A percentile compares a stretch with the other conserved stretches of the same genome.
Conservation (phyloP, 805 yeast genomes). For the Metschnikowia peoriensis region DNA sequence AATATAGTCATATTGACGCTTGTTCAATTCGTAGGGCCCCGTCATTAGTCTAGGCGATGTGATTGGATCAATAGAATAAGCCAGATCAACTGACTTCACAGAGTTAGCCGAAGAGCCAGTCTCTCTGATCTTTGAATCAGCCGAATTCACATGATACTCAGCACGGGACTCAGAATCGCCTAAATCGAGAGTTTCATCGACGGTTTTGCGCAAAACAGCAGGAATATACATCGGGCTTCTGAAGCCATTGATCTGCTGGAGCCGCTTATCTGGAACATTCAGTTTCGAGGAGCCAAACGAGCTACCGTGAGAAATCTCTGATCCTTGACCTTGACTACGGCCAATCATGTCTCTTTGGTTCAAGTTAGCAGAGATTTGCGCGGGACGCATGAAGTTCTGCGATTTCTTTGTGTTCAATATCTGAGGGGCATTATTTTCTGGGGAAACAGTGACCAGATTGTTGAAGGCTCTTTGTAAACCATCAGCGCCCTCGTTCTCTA, state of each 20-base stretch:
- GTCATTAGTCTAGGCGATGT: constrained; percentile 13
- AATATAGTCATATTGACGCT: constrained; percentile 27
- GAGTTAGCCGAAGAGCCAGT: constrained; percentile 21
- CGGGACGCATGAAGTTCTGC: constrained; percentile 2
- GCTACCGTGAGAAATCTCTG: constrained; percentile 5
- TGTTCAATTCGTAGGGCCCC: constrained; percentile 14
- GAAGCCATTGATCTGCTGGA: constrained; percentile 75
- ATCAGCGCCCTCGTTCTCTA: neutral
- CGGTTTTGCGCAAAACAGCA: constrained; percentile 67
- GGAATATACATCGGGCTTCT: constrained; percentile 88
- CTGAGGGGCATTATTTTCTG: neutral
- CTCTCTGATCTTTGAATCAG: neutral
- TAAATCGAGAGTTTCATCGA: constrained; percentile 14
- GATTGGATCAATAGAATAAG: constrained; percentile 27
- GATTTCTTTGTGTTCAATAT: neutral
- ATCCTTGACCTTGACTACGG: neutral
- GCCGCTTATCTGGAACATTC: constrained; percentile 23
- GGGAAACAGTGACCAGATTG: neutral
- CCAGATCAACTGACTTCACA: constrained; percentile 33
- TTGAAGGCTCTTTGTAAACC: neutral
- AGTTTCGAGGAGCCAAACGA: constrained; percentile 6
- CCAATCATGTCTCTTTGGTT: constrained; percentile 2
- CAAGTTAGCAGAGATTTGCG: constrained; percentile 1
- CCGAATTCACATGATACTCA: neutral
- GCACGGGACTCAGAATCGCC: constrained; percentile 5